phyloP scores from a whole-genome alignment of 2,329 filamentous ascomycete species.

The Aspergillus flavus region DNA sequence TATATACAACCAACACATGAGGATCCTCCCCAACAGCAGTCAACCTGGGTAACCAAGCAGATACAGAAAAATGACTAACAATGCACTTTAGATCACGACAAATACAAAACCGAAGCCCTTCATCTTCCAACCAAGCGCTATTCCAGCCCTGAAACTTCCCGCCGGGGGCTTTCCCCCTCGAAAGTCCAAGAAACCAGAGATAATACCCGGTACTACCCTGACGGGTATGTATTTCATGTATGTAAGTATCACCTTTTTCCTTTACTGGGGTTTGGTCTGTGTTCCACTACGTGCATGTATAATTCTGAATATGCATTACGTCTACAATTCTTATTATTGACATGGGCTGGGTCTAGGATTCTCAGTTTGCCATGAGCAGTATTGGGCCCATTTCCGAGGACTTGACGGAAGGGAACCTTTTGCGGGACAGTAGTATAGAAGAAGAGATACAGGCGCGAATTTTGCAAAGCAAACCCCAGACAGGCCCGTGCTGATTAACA shows the following conservation, averaged over 20 bases:
- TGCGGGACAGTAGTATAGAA: neutral
- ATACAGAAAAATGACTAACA: neutral
- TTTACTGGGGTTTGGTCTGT: neutral
- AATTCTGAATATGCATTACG: neutral
- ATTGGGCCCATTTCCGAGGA: neutral
- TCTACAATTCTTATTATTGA: neutral
- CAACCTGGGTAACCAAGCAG: neutral
- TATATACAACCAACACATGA: neutral
- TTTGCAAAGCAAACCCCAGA: neutral
- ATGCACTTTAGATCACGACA: conserved; percentile 18
- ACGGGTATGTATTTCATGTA: conserved; percentile 26
- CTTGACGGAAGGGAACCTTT: neutral
- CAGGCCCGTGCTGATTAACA: neutral
- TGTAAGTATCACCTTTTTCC: conserved; percentile 13
- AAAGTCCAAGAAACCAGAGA: conserved; percentile 14
- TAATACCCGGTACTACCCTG: conserved; percentile 18
- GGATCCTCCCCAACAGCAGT: neutral
- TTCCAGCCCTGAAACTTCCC: conserved; percentile 19
- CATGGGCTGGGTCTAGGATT: neutral
- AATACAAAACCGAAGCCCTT: conserved; percentile 17
- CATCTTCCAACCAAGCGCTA: conserved; percentile 21
- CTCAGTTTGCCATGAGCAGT: conserved; percentile 1
- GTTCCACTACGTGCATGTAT: neutral
- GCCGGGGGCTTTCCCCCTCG: conserved; percentile 10
- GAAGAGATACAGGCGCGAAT: neutral